These are phyloP conservation scores for Cercospora sp. DNA, from an alignment of 2,329 filamentous ascomycete species.

Conservation along the genomic window DNA sequence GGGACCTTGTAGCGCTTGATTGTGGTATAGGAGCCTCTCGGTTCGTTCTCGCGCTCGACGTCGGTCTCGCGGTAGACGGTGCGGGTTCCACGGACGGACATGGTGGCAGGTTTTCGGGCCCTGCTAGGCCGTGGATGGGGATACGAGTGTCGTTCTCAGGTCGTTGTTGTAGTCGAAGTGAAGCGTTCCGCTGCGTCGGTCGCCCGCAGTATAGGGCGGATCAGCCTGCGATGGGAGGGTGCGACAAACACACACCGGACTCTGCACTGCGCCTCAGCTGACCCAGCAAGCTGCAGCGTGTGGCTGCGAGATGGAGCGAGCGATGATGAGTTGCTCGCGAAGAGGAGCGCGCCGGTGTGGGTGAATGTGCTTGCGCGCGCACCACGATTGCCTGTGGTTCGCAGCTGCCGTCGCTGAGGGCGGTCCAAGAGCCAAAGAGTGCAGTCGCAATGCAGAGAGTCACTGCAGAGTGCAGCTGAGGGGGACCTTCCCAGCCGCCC, in stretches of 20 bases:
- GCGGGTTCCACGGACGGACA: slow-evolving; percentile 43
- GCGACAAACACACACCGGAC: slow-evolving; percentile 8
- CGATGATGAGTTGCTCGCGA: not conserved
- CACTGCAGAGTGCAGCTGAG: not conserved
- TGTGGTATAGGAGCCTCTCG: slow-evolving; percentile 52
- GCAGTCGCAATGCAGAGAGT: slow-evolving; percentile 4
- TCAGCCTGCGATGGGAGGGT: slow-evolving; percentile 5
- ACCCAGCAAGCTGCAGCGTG: slow-evolving; percentile 12
- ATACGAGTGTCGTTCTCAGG: not conserved
- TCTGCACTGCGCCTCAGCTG: slow-evolving; percentile 15
- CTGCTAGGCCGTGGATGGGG: not conserved
- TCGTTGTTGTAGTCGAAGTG: slow-evolving; percentile 1
- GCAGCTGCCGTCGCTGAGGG: not conserved
- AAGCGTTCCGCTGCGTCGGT: not conserved
- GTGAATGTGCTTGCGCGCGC: not conserved
- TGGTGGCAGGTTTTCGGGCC: not conserved
- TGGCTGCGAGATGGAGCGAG: not conserved
- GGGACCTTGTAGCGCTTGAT: slow-evolving; percentile 63
- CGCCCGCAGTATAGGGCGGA: not conserved
- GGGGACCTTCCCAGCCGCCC: slow-evolving; percentile 1
- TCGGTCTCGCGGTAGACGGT: slow-evolving; percentile 48
- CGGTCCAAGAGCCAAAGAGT: not conserved
- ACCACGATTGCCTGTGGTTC: not conserved
- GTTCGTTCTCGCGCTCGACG: slow-evolving; percentile 50
- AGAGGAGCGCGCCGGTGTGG: not conserved